Percentiles rank a stretch among this genome's conserved stretches.
These are phyloP conservation scores for Umbelopsis isabellina DNA, from an alignment of 192 early-diverging fungal species.

Conservation along the genomic window DNA sequence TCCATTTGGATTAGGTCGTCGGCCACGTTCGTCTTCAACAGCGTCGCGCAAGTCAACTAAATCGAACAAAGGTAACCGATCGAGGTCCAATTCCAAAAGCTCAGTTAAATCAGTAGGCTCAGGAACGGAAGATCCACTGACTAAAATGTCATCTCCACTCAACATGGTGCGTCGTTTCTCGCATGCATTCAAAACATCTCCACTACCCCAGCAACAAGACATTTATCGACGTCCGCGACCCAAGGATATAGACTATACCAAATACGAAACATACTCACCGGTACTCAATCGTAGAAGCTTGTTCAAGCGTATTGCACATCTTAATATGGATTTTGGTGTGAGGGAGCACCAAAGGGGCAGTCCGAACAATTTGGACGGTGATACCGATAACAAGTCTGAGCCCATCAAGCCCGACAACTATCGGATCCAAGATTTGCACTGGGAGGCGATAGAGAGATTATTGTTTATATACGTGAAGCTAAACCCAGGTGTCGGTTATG, in stretches of 20 bases:
- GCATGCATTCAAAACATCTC: slow-evolving; percentile 28
- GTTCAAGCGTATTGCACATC: slow-evolving; percentile 67
- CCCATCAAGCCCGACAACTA: slow-evolving; percentile 24
- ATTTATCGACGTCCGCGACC: slow-evolving; percentile 18
- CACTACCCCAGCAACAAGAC: slow-evolving; percentile 26
- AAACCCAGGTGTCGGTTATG: slow-evolving; percentile 81
- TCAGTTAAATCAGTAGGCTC: slow-evolving; percentile 33
- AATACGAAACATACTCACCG: slow-evolving; percentile 29
- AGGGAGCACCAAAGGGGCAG: slow-evolving; percentile 44
- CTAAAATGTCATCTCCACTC: slow-evolving; percentile 24
- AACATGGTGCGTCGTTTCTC: slow-evolving; percentile 40
- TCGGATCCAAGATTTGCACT: slow-evolving; percentile 66
- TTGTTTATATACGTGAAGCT: slow-evolving; percentile 80
- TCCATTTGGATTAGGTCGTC: slow-evolving; percentile 32
- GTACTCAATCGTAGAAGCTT: slow-evolving; percentile 55
- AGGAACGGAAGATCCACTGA: slow-evolving; percentile 7
- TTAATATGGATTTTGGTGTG: slow-evolving; percentile 63
- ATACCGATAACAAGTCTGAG: not conserved
- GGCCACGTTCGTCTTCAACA: slow-evolving; percentile 34
- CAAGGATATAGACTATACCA: slow-evolving; percentile 27
- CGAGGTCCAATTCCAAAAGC: slow-evolving; percentile 36
- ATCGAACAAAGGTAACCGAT: slow-evolving; percentile 19
- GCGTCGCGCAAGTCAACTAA: slow-evolving; percentile 41
- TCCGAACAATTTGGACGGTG: not conserved
- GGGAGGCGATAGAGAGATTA: slow-evolving; percentile 77